Percentiles rank a stretch among this genome's conserved stretches.
phyloP scores from a whole-genome alignment of 148 eudicot genomes.

The Arbutus unedo region DNA sequence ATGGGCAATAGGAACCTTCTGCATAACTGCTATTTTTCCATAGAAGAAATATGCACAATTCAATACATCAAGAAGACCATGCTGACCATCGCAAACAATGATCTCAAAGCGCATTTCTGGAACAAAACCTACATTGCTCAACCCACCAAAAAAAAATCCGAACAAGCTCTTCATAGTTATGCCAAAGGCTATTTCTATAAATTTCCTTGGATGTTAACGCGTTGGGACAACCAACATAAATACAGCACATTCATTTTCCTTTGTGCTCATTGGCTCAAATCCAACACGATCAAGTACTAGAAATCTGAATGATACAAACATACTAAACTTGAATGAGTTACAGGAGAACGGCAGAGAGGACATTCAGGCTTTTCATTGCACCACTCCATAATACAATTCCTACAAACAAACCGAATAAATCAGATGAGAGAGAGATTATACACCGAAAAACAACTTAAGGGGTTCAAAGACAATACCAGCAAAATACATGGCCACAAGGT shows the following conservation, averaged over 20 bases:
- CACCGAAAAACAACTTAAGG: background rate
- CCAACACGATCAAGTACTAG: constrained; percentile 22
- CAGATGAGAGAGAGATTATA: background rate
- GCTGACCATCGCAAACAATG: background rate
- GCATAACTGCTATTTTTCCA: background rate
- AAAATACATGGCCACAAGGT: constrained; percentile 98
- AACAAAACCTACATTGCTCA: background rate
- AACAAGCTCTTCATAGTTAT: background rate
- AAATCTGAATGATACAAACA: constrained; percentile 96
- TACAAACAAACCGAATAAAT: constrained; percentile 20
- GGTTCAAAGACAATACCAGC: constrained; percentile 59
- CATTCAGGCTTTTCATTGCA: constrained; percentile 99
- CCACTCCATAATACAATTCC: constrained; percentile 99
- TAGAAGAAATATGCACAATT: background rate
- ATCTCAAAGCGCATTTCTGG: background rate
- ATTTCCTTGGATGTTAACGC: background rate
- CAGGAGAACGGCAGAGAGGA: constrained; percentile 90
- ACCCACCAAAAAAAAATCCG: background rate
- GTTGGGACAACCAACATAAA: background rate
- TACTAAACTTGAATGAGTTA: constrained; percentile 88
- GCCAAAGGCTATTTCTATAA: background rate
- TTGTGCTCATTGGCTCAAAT: background rate
- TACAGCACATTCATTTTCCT: constrained; percentile 6
- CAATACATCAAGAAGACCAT: background rate
- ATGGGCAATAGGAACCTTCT: background rate